phyloP scores from a whole-genome alignment of 2,329 filamentous ascomycete genomes.

The Pseudogymnoascus verrucosus region DNA sequence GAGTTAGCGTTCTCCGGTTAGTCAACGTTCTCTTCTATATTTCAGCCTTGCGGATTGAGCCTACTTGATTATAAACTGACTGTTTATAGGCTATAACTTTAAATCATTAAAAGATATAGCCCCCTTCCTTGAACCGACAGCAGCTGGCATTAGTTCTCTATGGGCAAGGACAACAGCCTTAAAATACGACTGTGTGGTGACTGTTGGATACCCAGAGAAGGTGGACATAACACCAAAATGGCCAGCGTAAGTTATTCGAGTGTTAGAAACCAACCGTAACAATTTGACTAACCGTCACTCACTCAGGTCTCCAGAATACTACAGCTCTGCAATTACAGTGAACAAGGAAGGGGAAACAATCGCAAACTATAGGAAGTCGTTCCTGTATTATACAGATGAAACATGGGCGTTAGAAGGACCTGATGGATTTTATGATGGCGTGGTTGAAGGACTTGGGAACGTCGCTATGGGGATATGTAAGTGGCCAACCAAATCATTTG shows the following conservation, averaged over 20 bases:
- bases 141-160: slow-evolving; percentile 57
- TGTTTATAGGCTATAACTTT: slow-evolving; percentile 63
- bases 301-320: slow-evolving; percentile 40
- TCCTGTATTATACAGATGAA: slow-evolving; percentile 42
- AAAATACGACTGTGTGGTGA: slow-evolving; percentile 59
- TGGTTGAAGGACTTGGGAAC: slow-evolving; percentile 41
- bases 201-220: slow-evolving; percentile 68
- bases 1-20: slow-evolving; percentile 69
- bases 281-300: background rate
- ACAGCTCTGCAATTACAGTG: slow-evolving; percentile 48
- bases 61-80: background rate
- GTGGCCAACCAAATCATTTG: slow-evolving; percentile 20
- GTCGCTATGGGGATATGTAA: slow-evolving; percentile 53
- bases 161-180: slow-evolving; percentile 64
- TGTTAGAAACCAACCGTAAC: slow-evolving; percentile 39
- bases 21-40: slow-evolving; percentile 5
- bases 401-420: slow-evolving; percentile 43
- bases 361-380: slow-evolving; percentile 53
- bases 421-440: slow-evolving; percentile 40
- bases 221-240: slow-evolving; percentile 43
- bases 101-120: slow-evolving; percentile 57
- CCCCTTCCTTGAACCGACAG: slow-evolving; percentile 59
- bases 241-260: slow-evolving; percentile 33
- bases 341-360: slow-evolving; percentile 51
- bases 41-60: background rate